Conservation (phyloP, 2,329 filamentous ascomycete species). For the Neoascochyta sp. region DNA sequence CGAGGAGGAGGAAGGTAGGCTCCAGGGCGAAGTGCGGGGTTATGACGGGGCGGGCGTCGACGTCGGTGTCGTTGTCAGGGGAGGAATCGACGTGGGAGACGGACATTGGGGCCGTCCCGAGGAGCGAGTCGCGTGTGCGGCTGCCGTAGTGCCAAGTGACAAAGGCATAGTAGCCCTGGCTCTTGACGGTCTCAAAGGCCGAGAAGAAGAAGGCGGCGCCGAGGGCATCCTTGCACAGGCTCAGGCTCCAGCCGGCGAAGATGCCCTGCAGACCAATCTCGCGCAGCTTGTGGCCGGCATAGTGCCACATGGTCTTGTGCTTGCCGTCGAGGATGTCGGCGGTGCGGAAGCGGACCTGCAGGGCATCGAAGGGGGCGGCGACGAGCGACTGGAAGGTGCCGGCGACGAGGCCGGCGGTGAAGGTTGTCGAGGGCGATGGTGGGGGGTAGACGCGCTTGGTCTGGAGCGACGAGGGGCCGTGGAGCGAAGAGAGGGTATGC, state of each 20-base stretch:
- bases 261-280: slow-evolving; percentile 70
- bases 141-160: slow-evolving; percentile 63
- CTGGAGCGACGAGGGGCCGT: slow-evolving; percentile 61
- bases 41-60: slow-evolving; percentile 51
- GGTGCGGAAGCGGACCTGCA: slow-evolving; percentile 69
- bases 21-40: slow-evolving; percentile 72
- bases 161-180: slow-evolving; percentile 68
- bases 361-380: slow-evolving; percentile 70
- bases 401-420: slow-evolving; percentile 66
- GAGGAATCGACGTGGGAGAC: slow-evolving; percentile 18
- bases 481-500: slow-evolving; percentile 62
- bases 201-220: slow-evolving; percentile 71
- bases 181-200: slow-evolving; percentile 72
- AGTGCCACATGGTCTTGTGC: slow-evolving; percentile 68
- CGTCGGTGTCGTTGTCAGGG: slow-evolving; percentile 16
- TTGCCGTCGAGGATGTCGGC: slow-evolving; percentile 57
- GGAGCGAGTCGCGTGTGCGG: slow-evolving; percentile 30
- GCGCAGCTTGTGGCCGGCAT: slow-evolving; percentile 62
- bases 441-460: slow-evolving; percentile 67
- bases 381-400: slow-evolving; percentile 67
- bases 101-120: slow-evolving; percentile 1
- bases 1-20: slow-evolving; percentile 66
- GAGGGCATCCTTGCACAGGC: slow-evolving; percentile 65
- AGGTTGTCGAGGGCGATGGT: slow-evolving; percentile 59
- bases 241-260: slow-evolving; percentile 69